These are phyloP conservation scores for Cinnamomum chago DNA, from an alignment of 164 flowering plant species.

Conservation along the genomic window DNA sequence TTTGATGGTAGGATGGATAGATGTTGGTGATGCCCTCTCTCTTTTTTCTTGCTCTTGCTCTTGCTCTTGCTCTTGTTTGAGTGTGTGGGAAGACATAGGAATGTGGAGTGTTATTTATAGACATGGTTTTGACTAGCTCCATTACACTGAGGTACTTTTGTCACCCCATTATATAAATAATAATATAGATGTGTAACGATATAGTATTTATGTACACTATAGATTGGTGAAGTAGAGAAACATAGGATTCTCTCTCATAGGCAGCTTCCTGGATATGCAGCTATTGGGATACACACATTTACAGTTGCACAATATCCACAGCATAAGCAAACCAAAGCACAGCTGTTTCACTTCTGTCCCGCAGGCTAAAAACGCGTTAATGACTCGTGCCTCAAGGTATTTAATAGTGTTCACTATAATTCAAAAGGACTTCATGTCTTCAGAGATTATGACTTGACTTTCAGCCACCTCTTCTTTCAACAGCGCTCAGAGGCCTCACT, in stretches of 20 bases:
- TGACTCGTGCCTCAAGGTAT: constrained; percentile 7
- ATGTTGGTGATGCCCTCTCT: neutral
- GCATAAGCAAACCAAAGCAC: constrained; percentile 2
- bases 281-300: constrained; percentile 1
- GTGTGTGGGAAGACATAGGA: neutral
- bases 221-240: neutral
- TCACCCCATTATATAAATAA: neutral
- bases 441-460: constrained; percentile 7
- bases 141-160: neutral
- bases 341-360: constrained; percentile 14
- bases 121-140: neutral
- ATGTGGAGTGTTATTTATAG: constrained; percentile 10
- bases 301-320: neutral
- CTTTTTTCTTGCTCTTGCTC: neutral
- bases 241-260: neutral
- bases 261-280: constrained; percentile 9
- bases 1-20: neutral
- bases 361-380: constrained; percentile 13
- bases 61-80: neutral
- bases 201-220: too few relatives aligned
- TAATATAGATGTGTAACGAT: too few relatives aligned
- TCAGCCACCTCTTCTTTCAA: neutral
- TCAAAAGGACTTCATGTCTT: neutral
- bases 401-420: neutral
- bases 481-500: neutral